Evolutionary conservation across 1,284 basidiomycete genomes (phyloP), one percentile per base, ranked within the genome.

Genomic region (Naganishia albida): DNA sequence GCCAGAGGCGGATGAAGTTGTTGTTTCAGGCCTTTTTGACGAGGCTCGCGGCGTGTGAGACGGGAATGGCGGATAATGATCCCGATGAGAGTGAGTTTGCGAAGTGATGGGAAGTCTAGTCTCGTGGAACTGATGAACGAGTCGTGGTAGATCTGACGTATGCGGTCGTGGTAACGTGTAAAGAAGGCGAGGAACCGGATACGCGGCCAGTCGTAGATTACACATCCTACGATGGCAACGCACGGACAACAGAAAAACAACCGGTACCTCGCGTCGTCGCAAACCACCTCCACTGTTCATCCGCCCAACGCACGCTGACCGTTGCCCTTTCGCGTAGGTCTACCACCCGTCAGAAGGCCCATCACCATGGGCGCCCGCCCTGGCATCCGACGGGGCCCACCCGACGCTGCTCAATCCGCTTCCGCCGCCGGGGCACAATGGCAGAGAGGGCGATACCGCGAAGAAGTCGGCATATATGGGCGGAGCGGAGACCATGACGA

Each of bases 21-120:
- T 87, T 90, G 72, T 88, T 95, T 69, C 86, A 91, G 13, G 88
- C 88, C 2, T 92, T 94, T 73, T 82, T 96, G 60, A 83, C 92
- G 70, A 93, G 92, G 73, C 83, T 96, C 40, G 86, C 81, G 67
- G 87, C 90, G 81, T 83, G 93, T 25, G 90, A 94, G 71, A 83
- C 87, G 3, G 87, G 90, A 71, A 80, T 97, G 12, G 83, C 85
- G 26, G 83, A 85, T 60, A 81, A 88, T 69, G 84, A 85, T 76
- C 73, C 76, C 71, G 63, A 55, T 69, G 84, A 85, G 76, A 74
- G 77, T 74, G 64, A 48, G 71, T 68, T 23, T 8, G 18, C n/a
- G n/a, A 10, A 28, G 28, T 26, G 49, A n/a, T 10, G 18, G n/a
- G n/a, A 34, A 53, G 34, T 28, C 62, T 44, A 63, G 13, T 20